Evolutionary conservation across 495 filamentous ascomycete species (phyloP), one percentile per base, ranked within the genome.

Genomic region (Collariella sp.): DNA sequence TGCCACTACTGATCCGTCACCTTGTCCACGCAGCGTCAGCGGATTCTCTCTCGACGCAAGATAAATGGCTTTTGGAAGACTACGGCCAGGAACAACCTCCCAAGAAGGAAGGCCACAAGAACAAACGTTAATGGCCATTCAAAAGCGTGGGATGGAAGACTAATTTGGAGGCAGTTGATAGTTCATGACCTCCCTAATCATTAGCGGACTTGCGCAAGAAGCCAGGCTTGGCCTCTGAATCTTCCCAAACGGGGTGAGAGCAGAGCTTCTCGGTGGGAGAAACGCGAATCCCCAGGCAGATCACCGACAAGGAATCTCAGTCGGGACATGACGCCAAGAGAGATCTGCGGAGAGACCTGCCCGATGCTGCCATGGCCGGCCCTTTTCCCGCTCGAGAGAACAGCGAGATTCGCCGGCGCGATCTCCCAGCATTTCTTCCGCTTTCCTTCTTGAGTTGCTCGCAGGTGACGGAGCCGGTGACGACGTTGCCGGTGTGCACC

Each of bases 281-380:
- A 18, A 46, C 43, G 51, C 42, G 19, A 46, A 54, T 44, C 46
- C 46, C 35, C 46, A 13, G 11, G 52, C 26, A 49, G 52, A 55
- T 55, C 54, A 56, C 46, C 36, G 54, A 40, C 46, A 41, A 18
- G 45, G 53, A 20, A 29, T 26, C 54, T 16, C 6, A n/a, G 45
- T 46, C 33, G 20, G 47, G 40, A 39, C 13, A 39, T 22, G 47
- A 11, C 10, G 41, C 54, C 48, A 50, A 56, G 54, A 50, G 40
- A 7, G 54, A 56, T 56, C 54, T 15, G 22, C 54, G 40, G 26
- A 22, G 39, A 33, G 31, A 29, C 29, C 19, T 44, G 26, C 41
- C 47, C 33, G 33, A 38, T 19, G 16, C 7, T 54, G 43, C 11
- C 24, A 16, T 16, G 19, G 24, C 43, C 52, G 34, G 54, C 39